A percentile compares a stretch with the other conserved stretches of the same genome.
These are phyloP conservation scores for Balakata baccata DNA, from an alignment of 345 rosid genomes.

Conservation along the genomic window DNA sequence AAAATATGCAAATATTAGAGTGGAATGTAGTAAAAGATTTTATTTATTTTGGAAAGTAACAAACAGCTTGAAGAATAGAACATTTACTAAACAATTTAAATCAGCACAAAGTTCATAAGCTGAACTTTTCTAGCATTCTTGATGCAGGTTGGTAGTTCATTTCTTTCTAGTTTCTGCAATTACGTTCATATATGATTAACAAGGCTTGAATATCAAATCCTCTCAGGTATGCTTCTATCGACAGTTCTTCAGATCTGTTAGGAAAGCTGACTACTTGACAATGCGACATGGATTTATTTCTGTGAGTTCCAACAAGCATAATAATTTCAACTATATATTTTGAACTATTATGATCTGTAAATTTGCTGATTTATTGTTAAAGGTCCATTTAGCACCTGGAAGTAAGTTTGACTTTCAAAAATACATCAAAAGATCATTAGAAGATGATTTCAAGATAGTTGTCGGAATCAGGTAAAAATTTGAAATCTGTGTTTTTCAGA, in stretches of 20 bases:
- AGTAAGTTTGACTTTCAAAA: constrained; percentile 86
- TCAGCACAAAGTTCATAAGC: too few relatives aligned
- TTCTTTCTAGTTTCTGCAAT: too few relatives aligned
- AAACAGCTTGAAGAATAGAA: too few relatives aligned
- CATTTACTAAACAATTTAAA: too few relatives aligned
- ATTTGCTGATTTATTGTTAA: constrained; percentile 8
- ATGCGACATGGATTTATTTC: constrained; percentile 86
- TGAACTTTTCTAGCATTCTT: too few relatives aligned
- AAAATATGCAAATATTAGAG: too few relatives aligned
- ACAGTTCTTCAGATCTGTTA: constrained; percentile 76
- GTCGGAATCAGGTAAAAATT: constrained; percentile 74
- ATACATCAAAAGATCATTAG: constrained; percentile 80
- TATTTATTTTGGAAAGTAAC: too few relatives aligned
- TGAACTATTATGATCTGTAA: constrained; percentile 5
- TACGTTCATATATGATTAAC: too few relatives aligned
- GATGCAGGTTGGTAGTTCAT: too few relatives aligned
- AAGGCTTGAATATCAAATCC: background rate
- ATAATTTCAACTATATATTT: background rate
- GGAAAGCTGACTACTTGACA: constrained; percentile 70
- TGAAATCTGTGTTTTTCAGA: too few relatives aligned
- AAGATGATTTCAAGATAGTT: constrained; percentile 93
- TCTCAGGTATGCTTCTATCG: constrained; percentile 75
- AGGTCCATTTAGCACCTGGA: constrained; percentile 93
- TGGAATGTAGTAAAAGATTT: too few relatives aligned
- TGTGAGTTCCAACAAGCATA: constrained; percentile 42